Conservation (phyloP, 2,329 filamentous ascomycete genomes). For the Pyrenophora graminea region DNA sequence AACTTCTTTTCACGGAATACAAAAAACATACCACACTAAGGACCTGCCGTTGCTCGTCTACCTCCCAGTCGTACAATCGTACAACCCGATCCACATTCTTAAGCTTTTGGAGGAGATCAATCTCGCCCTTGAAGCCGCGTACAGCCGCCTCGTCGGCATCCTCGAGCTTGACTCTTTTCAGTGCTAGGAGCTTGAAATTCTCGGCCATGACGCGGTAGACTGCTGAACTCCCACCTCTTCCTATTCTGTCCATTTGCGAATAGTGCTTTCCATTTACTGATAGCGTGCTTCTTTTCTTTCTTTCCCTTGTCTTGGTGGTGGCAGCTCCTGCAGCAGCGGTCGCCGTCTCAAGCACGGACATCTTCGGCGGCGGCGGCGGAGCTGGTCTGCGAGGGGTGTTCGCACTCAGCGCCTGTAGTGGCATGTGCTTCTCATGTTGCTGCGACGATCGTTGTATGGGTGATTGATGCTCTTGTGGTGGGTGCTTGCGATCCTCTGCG, state of each 20-base stretch:
- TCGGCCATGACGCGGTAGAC: slow-evolving; percentile 97
- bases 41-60: slow-evolving; percentile 88
- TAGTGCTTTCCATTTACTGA: slow-evolving; percentile 90
- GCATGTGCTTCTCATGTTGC: slow-evolving; percentile 51
- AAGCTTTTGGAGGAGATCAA: slow-evolving; percentile 83
- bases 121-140: slow-evolving; percentile 90
- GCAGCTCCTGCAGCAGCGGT: slow-evolving; percentile 82
- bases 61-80: slow-evolving; percentile 85
- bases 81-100: slow-evolving; percentile 88
- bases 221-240: slow-evolving; percentile 88
- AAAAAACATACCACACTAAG: slow-evolving; percentile 73
- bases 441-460: slow-evolving; percentile 45
- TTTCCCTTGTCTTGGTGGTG: slow-evolving; percentile 69
- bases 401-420: slow-evolving; percentile 59
- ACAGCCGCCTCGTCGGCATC: slow-evolving; percentile 84
- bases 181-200: slow-evolving; percentile 90
- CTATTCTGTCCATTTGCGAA: slow-evolving; percentile 86
- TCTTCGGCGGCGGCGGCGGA: slow-evolving; percentile 84
- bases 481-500: slow-evolving; percentile 27
- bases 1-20: not conserved
- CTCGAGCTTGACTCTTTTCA: slow-evolving; percentile 91
- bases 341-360: slow-evolving; percentile 92
- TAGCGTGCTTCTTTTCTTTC: slow-evolving; percentile 80
- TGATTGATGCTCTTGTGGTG: slow-evolving; percentile 31
- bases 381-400: slow-evolving; percentile 79